Base-by-base conservation (phyloP, 1,139 yeast species). In the Yamadazyma sp. region DNA sequence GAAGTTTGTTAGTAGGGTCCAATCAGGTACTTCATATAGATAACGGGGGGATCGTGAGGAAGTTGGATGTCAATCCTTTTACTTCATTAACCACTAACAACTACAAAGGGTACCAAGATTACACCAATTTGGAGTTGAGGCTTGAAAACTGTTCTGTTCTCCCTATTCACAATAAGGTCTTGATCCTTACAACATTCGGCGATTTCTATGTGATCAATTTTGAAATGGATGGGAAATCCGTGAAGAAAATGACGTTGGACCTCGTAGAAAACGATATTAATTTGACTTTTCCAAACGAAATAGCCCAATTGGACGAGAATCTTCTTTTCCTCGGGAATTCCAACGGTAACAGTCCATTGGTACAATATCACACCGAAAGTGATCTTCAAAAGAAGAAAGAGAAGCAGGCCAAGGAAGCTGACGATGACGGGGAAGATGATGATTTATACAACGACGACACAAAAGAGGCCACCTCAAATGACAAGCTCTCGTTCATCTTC, bases 1-100 rank as follows among this genome's bases (percentile, higher is more conserved):
- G 95, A 1, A 70, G 83, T 33, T 64, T 89, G 12, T 59, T 89
- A 16, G 42, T 87, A 7, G 97, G 97, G 1, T 75, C 85, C 23
- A 89, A 91, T 56, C 88, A 85, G 49, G 53, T 91, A 12, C 65
- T 88, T 14, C 94, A 87, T 57, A 75, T 89, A 17, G 96, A 89
- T 55, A 81, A 87, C 38, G 82, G 94, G 2, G 97, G 97, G 8
- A 77, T 84, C 18, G 60, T 75, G 1, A 77, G 79, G 50, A 85
- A 91, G 29, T 67, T 84, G 1, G 82, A 85, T 1, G 79, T 84
- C 5, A 87, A 87, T 55, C 65, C 70, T 42, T 83, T 64, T 50
- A 76, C 81, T 12, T 52, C 70, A 2, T 64, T 69, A 23, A 69
- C 72, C 31, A 77, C 91, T 0, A 67, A 73, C 5, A 66, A 81